These are phyloP conservation scores for Alternaria infectoria DNA, from an alignment of 2,329 filamentous ascomycete genomes.

Conservation along the genomic window DNA sequence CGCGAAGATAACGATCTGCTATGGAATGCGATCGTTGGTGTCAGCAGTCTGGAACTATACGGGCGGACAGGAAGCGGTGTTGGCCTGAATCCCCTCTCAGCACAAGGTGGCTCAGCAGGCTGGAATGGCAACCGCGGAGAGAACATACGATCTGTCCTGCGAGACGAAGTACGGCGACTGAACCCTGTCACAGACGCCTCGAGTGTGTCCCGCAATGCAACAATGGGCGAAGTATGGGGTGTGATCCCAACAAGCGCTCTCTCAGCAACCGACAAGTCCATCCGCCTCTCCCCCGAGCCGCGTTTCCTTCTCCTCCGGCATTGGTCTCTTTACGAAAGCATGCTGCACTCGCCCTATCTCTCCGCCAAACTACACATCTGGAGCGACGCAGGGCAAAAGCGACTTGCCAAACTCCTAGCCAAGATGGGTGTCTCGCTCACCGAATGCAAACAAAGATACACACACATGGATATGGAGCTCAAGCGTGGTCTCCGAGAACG, in stretches of 20 bases:
- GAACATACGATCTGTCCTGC: constrained; percentile 81
- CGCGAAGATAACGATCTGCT: constrained; percentile 95
- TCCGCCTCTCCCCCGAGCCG: constrained; percentile 90
- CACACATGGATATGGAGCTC: constrained; percentile 97
- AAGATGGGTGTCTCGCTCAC: constrained; percentile 97
- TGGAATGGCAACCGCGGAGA: constrained; percentile 85
- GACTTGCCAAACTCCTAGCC: constrained; percentile 89
- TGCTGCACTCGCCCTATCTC: constrained; percentile 96
- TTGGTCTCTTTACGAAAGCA: constrained; percentile 97
- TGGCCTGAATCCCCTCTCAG: constrained; percentile 64
- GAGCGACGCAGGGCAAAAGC: constrained; percentile 86
- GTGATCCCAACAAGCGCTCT: constrained; percentile 87
- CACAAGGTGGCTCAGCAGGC: constrained; percentile 64
- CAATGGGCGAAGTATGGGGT: constrained; percentile 72
- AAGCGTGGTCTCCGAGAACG: constrained; percentile 87
- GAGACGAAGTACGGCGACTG: constrained; percentile 91
- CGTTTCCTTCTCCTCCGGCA: constrained; percentile 91
- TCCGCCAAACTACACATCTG: constrained; percentile 92
- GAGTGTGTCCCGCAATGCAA: constrained; percentile 65
- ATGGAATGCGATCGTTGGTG: constrained; percentile 93
- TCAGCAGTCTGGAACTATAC: constrained; percentile 91
- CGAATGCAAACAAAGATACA: constrained; percentile 94
- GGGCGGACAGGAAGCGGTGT: constrained; percentile 84
- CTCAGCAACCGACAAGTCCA: constrained; percentile 89
- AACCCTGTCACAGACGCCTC: constrained; percentile 74